Percentiles rank a stretch among this genome's conserved stretches.
phyloP scores from a whole-genome alignment of 179 eudicot species.

The Kewa caespitosa region DNA sequence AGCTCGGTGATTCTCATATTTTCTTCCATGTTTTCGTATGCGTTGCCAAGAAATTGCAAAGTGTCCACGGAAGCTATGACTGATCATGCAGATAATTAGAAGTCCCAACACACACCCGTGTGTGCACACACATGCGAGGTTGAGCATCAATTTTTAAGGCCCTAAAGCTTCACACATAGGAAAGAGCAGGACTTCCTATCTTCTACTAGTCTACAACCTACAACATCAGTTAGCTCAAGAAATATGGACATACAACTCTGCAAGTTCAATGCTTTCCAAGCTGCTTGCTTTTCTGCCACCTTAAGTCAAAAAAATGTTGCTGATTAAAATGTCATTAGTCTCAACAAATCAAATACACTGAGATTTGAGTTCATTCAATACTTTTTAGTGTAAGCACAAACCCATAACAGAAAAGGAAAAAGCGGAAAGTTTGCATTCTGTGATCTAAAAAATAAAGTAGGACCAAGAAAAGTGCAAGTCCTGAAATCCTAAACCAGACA shows the following conservation, averaged over 20 bases:
- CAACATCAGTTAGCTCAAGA: not conserved
- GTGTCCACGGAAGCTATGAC: no score
- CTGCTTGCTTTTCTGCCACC: not conserved
- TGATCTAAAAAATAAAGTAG: not conserved
- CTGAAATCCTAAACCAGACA: not conserved
- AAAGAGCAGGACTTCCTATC: not conserved
- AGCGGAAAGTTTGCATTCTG: no score
- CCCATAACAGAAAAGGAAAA: not conserved
- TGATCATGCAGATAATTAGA: not conserved
- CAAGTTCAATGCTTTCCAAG: not conserved
- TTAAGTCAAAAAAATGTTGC: not conserved
- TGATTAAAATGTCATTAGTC: not conserved
- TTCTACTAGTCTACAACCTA: not conserved
- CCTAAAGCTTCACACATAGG: not conserved
- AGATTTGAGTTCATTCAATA: not conserved
- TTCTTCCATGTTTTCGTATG: not conserved
- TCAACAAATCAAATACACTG: not conserved
- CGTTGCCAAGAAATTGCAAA: not conserved
- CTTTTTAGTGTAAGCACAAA: not conserved
- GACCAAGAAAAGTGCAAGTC: not conserved
- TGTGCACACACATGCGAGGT: no score
- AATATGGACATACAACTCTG: not conserved
- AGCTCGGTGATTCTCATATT: not conserved
- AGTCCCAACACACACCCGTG: not conserved
- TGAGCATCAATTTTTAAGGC: not conserved